A percentile compares a stretch with the other conserved stretches of the same genome.
phyloP scores from a whole-genome alignment of 345 rosid species.

The Eucalyptus marginata region DNA sequence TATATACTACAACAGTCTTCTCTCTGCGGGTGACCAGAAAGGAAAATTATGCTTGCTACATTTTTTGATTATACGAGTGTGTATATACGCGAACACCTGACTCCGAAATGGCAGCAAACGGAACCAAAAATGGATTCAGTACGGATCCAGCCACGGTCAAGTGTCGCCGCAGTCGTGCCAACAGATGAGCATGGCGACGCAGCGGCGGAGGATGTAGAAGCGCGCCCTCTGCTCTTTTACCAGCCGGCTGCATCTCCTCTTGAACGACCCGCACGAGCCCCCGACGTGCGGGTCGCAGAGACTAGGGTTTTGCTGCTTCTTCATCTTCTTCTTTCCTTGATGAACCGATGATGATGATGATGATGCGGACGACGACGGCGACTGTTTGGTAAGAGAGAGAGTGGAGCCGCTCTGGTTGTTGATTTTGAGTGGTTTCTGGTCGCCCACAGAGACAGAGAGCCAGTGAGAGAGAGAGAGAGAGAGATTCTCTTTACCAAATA shows the following conservation, averaged over 20 bases:
- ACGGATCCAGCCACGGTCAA: background rate
- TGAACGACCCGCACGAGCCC: background rate
- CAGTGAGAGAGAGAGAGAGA: background rate
- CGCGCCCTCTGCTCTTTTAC: constrained; percentile 5
- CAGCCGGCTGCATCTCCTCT: constrained; percentile 1
- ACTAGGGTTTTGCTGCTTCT: background rate
- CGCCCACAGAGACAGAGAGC: background rate
- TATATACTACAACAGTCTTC: background rate
- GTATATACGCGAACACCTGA: background rate
- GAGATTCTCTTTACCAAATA: background rate
- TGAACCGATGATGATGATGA: background rate
- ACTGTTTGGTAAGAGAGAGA: background rate
- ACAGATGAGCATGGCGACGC: constrained; percentile 6
- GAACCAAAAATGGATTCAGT: background rate
- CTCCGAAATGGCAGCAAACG: background rate
- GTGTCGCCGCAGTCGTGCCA: background rate
- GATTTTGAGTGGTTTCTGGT: background rate
- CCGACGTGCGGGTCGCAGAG: background rate
- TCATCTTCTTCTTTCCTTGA: background rate
- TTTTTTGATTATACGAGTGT: background rate
- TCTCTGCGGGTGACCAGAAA: background rate
- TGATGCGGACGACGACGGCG: background rate
- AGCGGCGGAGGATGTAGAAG: constrained; percentile 9
- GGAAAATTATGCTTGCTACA: background rate
- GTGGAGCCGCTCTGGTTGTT: background rate